Percentiles rank a stretch among this genome's conserved stretches.
Conservation (phyloP, 768 basidiomycete genomes). For the Pleurotus cornucopiae region DNA sequence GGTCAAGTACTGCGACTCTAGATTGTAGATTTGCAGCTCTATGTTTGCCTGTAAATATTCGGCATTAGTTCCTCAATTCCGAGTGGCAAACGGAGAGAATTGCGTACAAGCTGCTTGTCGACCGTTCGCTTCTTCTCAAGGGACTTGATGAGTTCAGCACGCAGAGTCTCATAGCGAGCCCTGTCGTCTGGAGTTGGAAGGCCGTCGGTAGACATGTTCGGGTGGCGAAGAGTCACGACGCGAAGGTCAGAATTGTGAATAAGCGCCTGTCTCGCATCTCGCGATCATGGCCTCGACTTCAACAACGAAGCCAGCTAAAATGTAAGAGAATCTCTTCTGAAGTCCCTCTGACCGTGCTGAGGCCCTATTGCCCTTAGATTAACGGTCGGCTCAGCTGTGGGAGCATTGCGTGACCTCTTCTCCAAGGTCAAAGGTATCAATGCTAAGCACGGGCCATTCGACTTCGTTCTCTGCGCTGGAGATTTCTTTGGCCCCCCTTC, state of each 20-base stretch:
- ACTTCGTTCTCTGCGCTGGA: slow-evolving; percentile 75
- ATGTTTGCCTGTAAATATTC: slow-evolving; percentile 55
- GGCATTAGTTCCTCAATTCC: too few species aligned
- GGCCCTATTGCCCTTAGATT: slow-evolving; percentile 34
- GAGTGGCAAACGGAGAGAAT: too few species aligned
- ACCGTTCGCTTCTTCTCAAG: slow-evolving; percentile 69
- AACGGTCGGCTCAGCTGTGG: slow-evolving; percentile 77
- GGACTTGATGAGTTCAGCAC: slow-evolving; percentile 71
- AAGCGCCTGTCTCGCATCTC: neutral
- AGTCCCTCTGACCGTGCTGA: neutral
- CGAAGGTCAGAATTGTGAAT: neutral
- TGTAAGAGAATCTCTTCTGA: neutral
- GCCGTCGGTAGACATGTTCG: slow-evolving; percentile 2
- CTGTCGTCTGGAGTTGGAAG: slow-evolving; percentile 60
- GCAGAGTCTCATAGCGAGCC: slow-evolving; percentile 64
- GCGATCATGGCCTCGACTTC: too few species aligned
- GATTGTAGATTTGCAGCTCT: slow-evolving; percentile 74
- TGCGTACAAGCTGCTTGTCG: slow-evolving; percentile 73
- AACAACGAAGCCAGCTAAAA: neutral
- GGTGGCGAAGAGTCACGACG: neutral
- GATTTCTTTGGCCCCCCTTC: slow-evolving; percentile 73
- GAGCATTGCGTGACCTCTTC: slow-evolving; percentile 71
- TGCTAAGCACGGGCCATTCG: slow-evolving; percentile 91
- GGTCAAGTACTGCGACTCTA: slow-evolving; percentile 71
- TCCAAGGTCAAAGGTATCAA: slow-evolving; percentile 81